Percentiles rank a stretch among this genome's conserved stretches.
Conservation (phyloP, 176 grass and related monocot species). For the Aegilops longissima region DNA sequence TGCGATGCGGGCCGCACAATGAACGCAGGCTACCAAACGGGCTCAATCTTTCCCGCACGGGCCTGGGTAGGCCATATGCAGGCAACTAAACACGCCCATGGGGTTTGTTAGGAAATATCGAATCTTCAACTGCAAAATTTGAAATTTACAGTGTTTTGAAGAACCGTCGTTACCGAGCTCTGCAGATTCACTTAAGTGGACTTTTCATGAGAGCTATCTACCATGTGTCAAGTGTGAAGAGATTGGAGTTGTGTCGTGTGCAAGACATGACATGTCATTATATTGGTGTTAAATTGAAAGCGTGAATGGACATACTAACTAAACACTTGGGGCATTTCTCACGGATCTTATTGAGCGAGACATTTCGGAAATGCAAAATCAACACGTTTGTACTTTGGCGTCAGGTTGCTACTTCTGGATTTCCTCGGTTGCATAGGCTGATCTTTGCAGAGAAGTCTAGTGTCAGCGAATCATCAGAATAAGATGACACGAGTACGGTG, state of each 20-base stretch:
- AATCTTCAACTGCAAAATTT: background rate
- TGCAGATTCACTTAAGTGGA: background rate
- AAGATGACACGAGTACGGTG: too few relatives aligned
- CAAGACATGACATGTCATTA: background rate
- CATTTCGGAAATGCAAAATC: background rate
- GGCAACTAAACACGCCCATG: too few relatives aligned
- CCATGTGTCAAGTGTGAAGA: background rate
- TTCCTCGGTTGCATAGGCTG: background rate
- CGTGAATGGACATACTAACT: background rate
- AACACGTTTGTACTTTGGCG: background rate
- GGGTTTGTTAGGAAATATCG: too few relatives aligned
- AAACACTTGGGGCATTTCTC: background rate
- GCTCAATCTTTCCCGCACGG: too few relatives aligned
- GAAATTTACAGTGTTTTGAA: background rate
- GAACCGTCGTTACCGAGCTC: background rate
- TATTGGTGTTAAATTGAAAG: background rate
- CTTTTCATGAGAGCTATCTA: background rate
- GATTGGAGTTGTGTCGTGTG: background rate
- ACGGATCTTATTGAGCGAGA: background rate
- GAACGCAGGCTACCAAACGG: too few relatives aligned
- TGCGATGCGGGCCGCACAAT: too few relatives aligned
- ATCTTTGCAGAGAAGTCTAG: background rate
- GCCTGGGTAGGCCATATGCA: too few relatives aligned
- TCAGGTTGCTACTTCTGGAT: too few relatives aligned
- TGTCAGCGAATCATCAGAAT: too few relatives aligned